Evolutionary conservation across 441 rosid genomes (phyloP), one percentile per base, ranked within the genome.

Genomic region (Omphalea diandra): DNA sequence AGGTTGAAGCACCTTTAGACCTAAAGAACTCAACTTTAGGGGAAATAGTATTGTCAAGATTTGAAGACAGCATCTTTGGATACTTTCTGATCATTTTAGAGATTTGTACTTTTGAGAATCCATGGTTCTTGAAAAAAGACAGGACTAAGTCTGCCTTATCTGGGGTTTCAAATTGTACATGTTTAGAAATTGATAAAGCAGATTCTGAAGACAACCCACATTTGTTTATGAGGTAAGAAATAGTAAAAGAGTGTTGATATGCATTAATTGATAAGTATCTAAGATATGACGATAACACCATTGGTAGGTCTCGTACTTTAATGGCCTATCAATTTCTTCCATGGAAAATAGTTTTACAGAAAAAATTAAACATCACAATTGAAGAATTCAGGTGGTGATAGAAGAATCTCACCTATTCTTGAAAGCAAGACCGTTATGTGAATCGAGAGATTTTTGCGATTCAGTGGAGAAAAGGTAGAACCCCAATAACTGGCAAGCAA

Each of bases 181-280:
- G 22, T 14, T 56, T 69, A 38, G 73, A 74, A 33, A 18, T 53
- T n/a, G 63, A 40, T 10, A 62, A n/a, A 10, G 73, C 77, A 0
- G 70, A 74, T 74, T 74, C 47, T 3, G 58, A 65, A 40, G 77
- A 74, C 40, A 74, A 69, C 8, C 70, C 77, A 44, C 68, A 63
- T 43, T 38, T 35, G 6, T 55, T 69, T 14, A 24, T 31, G 18
- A 74, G 77, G 40, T 74, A 68, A 54, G 69, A 68, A 1, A 63
- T 47, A 20, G 63, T 55, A 54, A 74, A 68, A 11, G 67, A 62
- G 44, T 68, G 54, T 6, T 41, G 41, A 43, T 22, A 43, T 50
- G 68, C 60, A 29, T 35, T 7, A 14, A 3, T 56, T 32, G 73
- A n/a, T 3, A 46, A 35, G 36, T 0, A 59, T 46, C 73, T 59